These are phyloP conservation scores for Phytophthora cryptogea DNA, from an alignment of 352 stramenopile species.

Conservation along the genomic window DNA sequence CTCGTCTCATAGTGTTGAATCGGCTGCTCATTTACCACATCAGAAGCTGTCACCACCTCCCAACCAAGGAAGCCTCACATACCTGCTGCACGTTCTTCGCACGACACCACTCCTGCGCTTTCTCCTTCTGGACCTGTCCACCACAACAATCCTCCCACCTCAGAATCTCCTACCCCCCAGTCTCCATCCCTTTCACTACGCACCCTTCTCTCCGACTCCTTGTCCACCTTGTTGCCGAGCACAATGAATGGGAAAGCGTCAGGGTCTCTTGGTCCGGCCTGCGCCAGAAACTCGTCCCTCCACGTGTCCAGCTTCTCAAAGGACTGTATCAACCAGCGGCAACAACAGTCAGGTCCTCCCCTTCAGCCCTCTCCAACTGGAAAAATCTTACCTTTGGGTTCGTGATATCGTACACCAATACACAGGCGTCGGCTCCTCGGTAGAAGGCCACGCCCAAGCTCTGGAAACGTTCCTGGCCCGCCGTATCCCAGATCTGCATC, in stretches of 20 bases:
- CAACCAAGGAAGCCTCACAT: not conserved
- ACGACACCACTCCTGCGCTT: slow-evolving; percentile 94
- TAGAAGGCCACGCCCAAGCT: slow-evolving; percentile 98
- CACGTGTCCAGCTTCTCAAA: slow-evolving; percentile 98
- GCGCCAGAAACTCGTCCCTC: slow-evolving; percentile 96
- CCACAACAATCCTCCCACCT: not conserved
- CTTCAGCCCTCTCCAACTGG: not conserved
- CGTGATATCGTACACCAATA: slow-evolving; percentile 99
- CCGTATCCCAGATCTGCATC: slow-evolving; percentile 99
- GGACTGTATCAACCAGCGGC: slow-evolving; percentile 50
- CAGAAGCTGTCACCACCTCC: slow-evolving; percentile 3
- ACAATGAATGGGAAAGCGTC: slow-evolving; percentile 98
- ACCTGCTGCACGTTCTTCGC: slow-evolving; percentile 82
- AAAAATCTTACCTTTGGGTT: slow-evolving; percentile 84
- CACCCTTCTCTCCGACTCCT: slow-evolving; percentile 84
- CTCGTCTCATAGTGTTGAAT: slow-evolving; percentile 98
- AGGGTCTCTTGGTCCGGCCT: slow-evolving; percentile 88
- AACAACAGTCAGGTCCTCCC: not conserved
- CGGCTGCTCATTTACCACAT: slow-evolving; percentile 41
- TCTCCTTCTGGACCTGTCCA: slow-evolving; percentile 76
- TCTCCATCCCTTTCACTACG: not conserved
- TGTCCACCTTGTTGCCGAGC: slow-evolving; percentile 99
- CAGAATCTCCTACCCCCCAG: too few species aligned
- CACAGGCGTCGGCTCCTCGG: slow-evolving; percentile 96
- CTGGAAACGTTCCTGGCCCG: slow-evolving; percentile 98